Percentiles rank a stretch among this genome's conserved stretches.
phyloP scores from a whole-genome alignment of 176 grass and related monocot species.

The Carex cristatella region DNA sequence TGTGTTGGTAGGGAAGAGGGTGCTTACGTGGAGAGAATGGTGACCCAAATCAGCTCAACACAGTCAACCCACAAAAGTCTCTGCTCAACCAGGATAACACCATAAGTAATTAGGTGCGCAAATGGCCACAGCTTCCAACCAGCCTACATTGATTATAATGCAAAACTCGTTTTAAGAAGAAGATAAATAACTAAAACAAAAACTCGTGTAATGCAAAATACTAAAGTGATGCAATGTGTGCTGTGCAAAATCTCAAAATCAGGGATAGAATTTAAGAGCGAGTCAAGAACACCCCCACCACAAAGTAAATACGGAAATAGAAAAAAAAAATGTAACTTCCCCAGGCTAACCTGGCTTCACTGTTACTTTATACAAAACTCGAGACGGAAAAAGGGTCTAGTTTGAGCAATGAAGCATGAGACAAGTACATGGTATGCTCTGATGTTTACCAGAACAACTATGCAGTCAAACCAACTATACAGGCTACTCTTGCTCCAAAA shows the following conservation, averaged over 20 bases:
- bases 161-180: neutral
- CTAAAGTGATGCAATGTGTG: neutral
- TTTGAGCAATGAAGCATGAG: neutral
- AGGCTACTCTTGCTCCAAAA: too few relatives aligned
- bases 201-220: neutral
- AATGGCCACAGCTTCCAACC: slow-evolving; percentile 99
- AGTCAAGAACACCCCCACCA: too few relatives aligned
- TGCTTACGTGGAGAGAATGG: slow-evolving; percentile 84
- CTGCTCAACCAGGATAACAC: slow-evolving; percentile 80
- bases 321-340: too few relatives aligned
- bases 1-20: neutral
- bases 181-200: neutral
- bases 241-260: neutral
- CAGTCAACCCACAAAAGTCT: slow-evolving; percentile 96
- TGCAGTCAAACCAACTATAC: neutral
- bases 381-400: neutral
- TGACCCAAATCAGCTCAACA: slow-evolving; percentile 93
- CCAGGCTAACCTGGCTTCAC: neutral
- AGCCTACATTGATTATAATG: slow-evolving; percentile 33
- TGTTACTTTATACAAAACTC: neutral
- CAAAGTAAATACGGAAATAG: too few relatives aligned
- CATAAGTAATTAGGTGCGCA: slow-evolving; percentile 85
- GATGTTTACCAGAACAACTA: neutral
- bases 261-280: neutral
- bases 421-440: too few relatives aligned